Conservation (phyloP, 177 flowering plant genomes). For the Vitis hybrid region DNA sequence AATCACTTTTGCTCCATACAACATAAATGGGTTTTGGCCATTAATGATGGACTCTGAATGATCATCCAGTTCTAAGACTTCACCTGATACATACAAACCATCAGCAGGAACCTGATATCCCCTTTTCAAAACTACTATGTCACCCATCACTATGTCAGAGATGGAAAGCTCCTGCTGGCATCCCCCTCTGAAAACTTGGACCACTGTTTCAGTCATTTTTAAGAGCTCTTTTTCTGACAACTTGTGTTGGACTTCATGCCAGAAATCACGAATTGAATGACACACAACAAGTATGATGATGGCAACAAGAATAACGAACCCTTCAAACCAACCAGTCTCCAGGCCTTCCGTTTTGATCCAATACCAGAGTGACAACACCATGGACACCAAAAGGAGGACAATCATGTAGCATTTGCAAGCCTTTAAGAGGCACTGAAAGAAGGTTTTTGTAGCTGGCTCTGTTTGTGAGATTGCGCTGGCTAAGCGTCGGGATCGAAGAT, state of each 20-base stretch:
- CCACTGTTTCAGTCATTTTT: background rate
- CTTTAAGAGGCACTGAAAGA: background rate
- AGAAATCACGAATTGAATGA: background rate
- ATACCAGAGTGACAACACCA: conserved; percentile 7
- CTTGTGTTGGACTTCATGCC: background rate
- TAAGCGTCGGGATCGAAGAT: background rate
- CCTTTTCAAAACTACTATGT: conserved; percentile 16
- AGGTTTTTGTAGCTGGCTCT: background rate
- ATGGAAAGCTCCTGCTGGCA: background rate
- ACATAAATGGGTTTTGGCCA: conserved; percentile 15
- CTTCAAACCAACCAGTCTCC: conserved; percentile 15
- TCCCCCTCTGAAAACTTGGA: conserved; percentile 14
- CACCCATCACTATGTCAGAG: conserved; percentile 18
- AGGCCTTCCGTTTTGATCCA: conserved; percentile 16
- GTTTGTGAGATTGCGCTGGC: background rate
- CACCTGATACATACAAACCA: conserved; percentile 16
- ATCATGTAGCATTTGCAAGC: conserved; percentile 9
- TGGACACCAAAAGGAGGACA: conserved; percentile 10
- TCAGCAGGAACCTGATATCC: conserved; percentile 22
- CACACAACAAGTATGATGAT: conserved; percentile 6
- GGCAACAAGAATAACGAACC: conserved; percentile 4
- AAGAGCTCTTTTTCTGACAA: background rate
- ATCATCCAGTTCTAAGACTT: conserved; percentile 7
- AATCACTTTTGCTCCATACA: conserved; percentile 19
- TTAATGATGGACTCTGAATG: background rate